A percentile compares a stretch with the other conserved stretches of the same genome.
phyloP scores from a whole-genome alignment of 2,329 filamentous ascomycete species.

The Cadophora sp. region DNA sequence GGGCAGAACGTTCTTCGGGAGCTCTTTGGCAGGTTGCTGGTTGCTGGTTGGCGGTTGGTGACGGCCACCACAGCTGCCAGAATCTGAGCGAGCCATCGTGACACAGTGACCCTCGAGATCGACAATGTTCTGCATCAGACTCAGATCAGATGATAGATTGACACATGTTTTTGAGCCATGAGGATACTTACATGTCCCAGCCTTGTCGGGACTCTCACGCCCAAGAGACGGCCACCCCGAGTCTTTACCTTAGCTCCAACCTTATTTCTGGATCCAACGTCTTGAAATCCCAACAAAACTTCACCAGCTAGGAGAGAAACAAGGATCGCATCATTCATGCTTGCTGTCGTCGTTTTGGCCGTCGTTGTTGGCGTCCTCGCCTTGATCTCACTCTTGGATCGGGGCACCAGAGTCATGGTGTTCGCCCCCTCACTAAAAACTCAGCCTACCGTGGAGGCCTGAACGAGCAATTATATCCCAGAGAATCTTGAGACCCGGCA shows the following conservation, averaged over 20 bases:
- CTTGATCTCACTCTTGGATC: background rate
- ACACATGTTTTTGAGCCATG: background rate
- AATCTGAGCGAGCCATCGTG: background rate
- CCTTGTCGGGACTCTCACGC: background rate
- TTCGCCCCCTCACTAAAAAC: background rate
- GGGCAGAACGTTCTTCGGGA: background rate
- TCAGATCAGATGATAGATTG: conserved; percentile 2
- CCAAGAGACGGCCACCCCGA: background rate
- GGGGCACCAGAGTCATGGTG: background rate
- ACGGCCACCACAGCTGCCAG: background rate
- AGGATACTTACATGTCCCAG: background rate
- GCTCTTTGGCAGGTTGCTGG: background rate
- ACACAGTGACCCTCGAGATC: background rate
- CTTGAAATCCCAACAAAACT: too few species aligned
- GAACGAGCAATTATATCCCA: background rate
- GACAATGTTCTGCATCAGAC: background rate
- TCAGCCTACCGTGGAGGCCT: conserved; percentile 2
- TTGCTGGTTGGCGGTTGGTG: too few species aligned
- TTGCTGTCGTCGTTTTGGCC: background rate
- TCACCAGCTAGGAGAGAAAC: too few species aligned
- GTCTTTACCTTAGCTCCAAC: background rate
- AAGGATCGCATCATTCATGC: too few species aligned
- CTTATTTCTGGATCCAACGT: too few species aligned
- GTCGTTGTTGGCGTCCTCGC: background rate
- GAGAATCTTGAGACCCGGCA: background rate